Conservation (phyloP, 331 rosid genomes). For the Rhamnella rubrinervis region DNA sequence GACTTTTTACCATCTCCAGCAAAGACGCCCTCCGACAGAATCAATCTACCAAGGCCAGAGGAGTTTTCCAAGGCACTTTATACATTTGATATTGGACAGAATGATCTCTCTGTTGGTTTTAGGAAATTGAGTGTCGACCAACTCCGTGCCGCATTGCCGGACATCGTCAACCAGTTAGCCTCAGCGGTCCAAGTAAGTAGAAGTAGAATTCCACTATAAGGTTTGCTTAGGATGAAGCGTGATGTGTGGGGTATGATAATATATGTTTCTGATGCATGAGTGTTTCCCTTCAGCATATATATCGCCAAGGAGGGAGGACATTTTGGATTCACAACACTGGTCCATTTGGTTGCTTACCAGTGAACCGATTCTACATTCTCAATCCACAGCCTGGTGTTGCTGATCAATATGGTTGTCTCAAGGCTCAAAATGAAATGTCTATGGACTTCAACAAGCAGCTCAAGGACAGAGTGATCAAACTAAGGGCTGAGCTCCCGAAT, state of each 20-base stretch:
- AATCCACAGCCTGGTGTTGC: conserved; percentile 58
- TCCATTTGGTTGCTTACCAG: conserved; percentile 85
- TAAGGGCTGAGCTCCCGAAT: conserved; percentile 71
- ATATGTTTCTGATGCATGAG: neutral
- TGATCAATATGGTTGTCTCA: conserved; percentile 67
- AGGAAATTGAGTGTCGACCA: conserved; percentile 66
- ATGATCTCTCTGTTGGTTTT: conserved; percentile 84
- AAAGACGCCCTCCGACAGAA: conserved; percentile 43
- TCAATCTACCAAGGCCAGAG: conserved; percentile 71
- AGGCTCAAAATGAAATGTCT: conserved; percentile 68
- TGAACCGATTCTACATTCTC: conserved; percentile 67
- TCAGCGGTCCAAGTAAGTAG: conserved; percentile 68
- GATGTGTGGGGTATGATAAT: neutral
- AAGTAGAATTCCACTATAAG: neutral
- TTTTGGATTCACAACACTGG: conserved; percentile 98
- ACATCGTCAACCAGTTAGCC: conserved; percentile 73
- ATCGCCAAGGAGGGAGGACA: conserved; percentile 73
- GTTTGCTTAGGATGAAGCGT: neutral
- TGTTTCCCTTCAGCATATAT: conserved; percentile 49
- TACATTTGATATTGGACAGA: conserved; percentile 91
- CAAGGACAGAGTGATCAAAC: conserved; percentile 62
- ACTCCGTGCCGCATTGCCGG: conserved; percentile 65
- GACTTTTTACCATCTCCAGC: conserved; percentile 38
- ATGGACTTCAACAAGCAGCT: conserved; percentile 71
- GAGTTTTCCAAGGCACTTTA: conserved; percentile 85